Base-by-base conservation (phyloP, 495 filamentous ascomycete genomes). In the Amphirosellinia nigrospora region DNA sequence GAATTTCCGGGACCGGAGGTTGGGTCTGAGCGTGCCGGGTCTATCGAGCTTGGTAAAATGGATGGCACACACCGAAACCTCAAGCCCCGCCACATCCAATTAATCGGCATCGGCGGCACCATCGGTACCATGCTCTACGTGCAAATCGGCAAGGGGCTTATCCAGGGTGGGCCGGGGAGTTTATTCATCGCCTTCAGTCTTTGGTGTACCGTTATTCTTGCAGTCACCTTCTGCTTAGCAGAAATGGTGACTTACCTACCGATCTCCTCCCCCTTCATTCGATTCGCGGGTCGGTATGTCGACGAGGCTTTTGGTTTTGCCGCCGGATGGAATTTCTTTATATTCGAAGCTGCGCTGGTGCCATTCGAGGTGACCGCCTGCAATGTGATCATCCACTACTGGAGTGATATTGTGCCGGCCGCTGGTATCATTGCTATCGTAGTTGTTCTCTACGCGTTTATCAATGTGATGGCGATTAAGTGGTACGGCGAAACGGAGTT, bases 171-270 rank as follows among this genome's bases (percentile, higher is more conserved):
- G 0, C 93, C 93, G 23, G 93, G 75, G 2, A 92, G 88, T 71
- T 79, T 95, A 68, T 93, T 95, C 73, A 77, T 96, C 41, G 93
- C 91, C 16, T 94, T 94, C 75, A 86, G 89, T 0, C 82, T 93
- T 69, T 89, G 91, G 89, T 91, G 79, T 75, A 84, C 80, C 39
- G 59, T 77, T 43, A 71, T 91, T 69, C 77, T 91, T 46, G 83
- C 86, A 67, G 86, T 91, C 68, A 91, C 88, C 78, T 81, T 80
- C 71, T 77, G 82, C 74, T 82, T 92, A 82, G 88, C 88, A 10
- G 91, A 93, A 74, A 92, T 93, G 89, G 89, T 91, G 43, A 89
- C 89, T 28, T 93, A 92, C 72, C 77, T 92, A 7, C 90, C 91
- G 11, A 89, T 93, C 66, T 90, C 88, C 8, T 91, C 89, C 4